Evolutionary conservation across 129 eudicot species (phyloP).

Genomic region (Arctium minus): DNA sequence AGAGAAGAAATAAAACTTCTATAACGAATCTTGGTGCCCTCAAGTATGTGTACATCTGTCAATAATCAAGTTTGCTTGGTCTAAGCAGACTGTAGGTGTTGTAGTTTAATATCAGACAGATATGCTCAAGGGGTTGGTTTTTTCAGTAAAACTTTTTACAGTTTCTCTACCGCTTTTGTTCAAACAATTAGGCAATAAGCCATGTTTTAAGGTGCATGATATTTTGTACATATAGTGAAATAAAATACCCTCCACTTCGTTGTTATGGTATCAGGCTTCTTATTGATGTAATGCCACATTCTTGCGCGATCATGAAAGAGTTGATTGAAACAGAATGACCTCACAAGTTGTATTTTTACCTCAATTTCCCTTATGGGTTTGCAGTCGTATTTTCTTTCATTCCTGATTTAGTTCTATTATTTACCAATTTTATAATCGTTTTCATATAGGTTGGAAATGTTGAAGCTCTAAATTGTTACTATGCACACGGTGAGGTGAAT

Average conservation of each 20-base stretch:
- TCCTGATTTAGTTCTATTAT: neutral
- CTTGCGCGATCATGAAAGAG: neutral
- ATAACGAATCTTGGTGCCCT: neutral
- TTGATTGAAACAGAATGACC: neutral
- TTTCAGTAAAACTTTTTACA: neutral
- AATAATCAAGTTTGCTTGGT: neutral
- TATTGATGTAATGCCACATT: neutral
- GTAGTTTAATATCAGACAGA: neutral
- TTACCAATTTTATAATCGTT: conserved; percentile 5
- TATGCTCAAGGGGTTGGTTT: neutral
- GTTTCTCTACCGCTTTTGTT: neutral
- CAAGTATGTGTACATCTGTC: neutral
- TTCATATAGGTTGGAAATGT: conserved; percentile 80
- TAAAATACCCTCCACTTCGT: neutral
- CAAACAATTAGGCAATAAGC: neutral
- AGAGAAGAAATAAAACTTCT: no score
- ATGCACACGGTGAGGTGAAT: conserved; percentile 85
- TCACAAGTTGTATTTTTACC: neutral
- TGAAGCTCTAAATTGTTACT: conserved; percentile 92
- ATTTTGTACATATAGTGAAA: neutral
- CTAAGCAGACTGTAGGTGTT: neutral
- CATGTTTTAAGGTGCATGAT: neutral
- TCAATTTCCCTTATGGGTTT: neutral
- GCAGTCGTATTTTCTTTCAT: neutral
- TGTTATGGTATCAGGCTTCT: neutral